Percentiles rank a stretch among this genome's conserved stretches.
These are phyloP conservation scores for Alloteropsis angusta DNA, from an alignment of 202 grass and related monocot genomes.

Conservation along the genomic window DNA sequence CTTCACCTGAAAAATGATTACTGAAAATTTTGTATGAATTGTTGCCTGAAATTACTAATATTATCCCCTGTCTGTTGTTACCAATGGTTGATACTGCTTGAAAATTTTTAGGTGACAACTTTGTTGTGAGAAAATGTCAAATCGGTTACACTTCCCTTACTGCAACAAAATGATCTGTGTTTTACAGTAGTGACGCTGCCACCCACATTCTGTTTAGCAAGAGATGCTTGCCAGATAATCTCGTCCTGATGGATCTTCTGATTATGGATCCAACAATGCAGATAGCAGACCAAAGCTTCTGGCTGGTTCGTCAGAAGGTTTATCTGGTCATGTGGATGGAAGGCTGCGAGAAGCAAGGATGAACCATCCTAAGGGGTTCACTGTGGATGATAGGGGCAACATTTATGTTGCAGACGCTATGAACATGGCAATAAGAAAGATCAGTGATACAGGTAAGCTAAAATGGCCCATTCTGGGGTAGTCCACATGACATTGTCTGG, in stretches of 20 bases:
- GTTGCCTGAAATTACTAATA: not conserved
- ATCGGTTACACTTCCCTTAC: not conserved
- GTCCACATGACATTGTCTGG: slow-evolving; percentile 15
- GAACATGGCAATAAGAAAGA: slow-evolving; percentile 99
- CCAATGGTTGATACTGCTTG: not conserved
- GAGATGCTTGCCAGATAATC: not conserved
- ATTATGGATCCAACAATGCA: slow-evolving; percentile 40
- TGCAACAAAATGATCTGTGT: not conserved
- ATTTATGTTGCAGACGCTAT: slow-evolving; percentile 94
- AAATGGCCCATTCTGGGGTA: slow-evolving; percentile 7
- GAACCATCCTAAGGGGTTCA: slow-evolving; percentile 94
- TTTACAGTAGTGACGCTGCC: not conserved
- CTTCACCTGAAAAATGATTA: not conserved
- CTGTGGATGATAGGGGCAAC: slow-evolving; percentile 75
- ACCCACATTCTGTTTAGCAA: not conserved
- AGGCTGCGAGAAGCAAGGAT: slow-evolving; percentile 59
- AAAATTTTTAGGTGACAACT: not conserved
- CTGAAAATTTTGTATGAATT: not conserved
- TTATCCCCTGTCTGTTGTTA: not conserved
- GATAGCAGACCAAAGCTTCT: slow-evolving; percentile 95
- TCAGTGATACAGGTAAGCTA: slow-evolving; percentile 78
- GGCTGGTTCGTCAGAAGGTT: slow-evolving; percentile 81
- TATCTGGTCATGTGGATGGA: slow-evolving; percentile 85
- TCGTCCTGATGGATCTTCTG: slow-evolving; percentile 5
- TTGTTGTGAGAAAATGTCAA: not conserved